These are phyloP conservation scores for Mortierella sp. DNA, from an alignment of 371 early-diverging fungal species.

Conservation along the genomic window DNA sequence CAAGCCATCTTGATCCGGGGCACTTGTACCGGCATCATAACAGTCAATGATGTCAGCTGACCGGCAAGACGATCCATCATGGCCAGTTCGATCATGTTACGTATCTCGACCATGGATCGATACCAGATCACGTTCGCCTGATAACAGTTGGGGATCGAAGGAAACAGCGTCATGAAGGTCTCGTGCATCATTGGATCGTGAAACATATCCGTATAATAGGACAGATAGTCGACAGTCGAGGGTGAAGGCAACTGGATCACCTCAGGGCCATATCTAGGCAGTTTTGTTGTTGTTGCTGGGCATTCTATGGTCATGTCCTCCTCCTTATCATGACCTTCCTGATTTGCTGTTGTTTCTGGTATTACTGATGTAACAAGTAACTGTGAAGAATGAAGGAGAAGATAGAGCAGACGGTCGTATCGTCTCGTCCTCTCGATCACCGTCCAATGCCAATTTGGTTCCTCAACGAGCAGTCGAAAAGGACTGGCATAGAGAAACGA, in stretches of 20 bases:
- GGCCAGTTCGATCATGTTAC: conserved; percentile 45
- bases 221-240: conserved; percentile 45
- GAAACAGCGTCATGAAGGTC: conserved; percentile 52
- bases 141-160: conserved; percentile 49
- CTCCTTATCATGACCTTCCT: background rate
- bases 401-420: conserved; percentile 36
- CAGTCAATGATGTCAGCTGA: conserved; percentile 30
- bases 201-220: conserved; percentile 48
- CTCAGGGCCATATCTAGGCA: conserved; percentile 49
- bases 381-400: conserved; percentile 41
- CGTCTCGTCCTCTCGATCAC: conserved; percentile 26
- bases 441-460: conserved; percentile 35
- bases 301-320: background rate
- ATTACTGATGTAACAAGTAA: no score
- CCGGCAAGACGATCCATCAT: conserved; percentile 37
- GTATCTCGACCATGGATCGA: conserved; percentile 40
- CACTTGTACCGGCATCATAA: conserved; percentile 41
- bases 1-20: conserved; percentile 31
- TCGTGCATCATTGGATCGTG: conserved; percentile 53
- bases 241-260: conserved; percentile 28
- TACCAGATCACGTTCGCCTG: conserved; percentile 42
- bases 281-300: no score
- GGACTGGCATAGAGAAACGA: conserved; percentile 46
- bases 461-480: conserved; percentile 39
- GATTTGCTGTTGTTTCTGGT: no score